phyloP scores from a whole-genome alignment of 371 early-diverging fungal genomes.

The Choanephora cucurbitarum region DNA sequence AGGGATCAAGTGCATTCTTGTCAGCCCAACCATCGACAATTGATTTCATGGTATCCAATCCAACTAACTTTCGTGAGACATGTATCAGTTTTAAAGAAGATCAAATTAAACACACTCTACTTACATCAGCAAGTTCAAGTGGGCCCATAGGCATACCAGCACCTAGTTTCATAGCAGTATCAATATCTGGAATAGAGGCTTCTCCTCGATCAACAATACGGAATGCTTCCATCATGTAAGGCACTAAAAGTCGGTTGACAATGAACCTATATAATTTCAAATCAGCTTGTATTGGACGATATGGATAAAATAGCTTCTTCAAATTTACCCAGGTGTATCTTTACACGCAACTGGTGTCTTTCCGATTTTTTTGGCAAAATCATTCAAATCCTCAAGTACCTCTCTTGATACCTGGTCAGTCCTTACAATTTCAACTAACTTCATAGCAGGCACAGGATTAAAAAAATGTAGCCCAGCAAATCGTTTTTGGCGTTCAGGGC shows the following conservation, averaged over 20 bases:
- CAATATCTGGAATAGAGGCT: slow-evolving; percentile 87
- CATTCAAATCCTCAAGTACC: slow-evolving; percentile 63
- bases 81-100: not conserved
- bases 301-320: too few species aligned
- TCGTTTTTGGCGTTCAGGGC: slow-evolving; percentile 51
- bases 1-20: slow-evolving; percentile 71
- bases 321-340: slow-evolving; percentile 97
- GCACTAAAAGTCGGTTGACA: slow-evolving; percentile 94
- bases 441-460: slow-evolving; percentile 98
- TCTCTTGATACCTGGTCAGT: slow-evolving; percentile 64
- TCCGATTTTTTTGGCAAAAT: slow-evolving; percentile 70
- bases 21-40: slow-evolving; percentile 90
- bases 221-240: slow-evolving; percentile 94
- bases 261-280: slow-evolving; percentile 71
- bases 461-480: slow-evolving; percentile 96
- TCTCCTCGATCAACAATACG: slow-evolving; percentile 91
- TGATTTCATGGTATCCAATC: slow-evolving; percentile 94
- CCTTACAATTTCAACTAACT: slow-evolving; percentile 92
- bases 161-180: slow-evolving; percentile 97
- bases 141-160: slow-evolving; percentile 99
- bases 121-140: slow-evolving; percentile 88
- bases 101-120: slow-evolving; percentile 24
- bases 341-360: slow-evolving; percentile 94
- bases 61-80: slow-evolving; percentile 71
- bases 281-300: not conserved